Conservation (phyloP, 345 rosid genomes). For the Gossypium arboreum region DNA sequence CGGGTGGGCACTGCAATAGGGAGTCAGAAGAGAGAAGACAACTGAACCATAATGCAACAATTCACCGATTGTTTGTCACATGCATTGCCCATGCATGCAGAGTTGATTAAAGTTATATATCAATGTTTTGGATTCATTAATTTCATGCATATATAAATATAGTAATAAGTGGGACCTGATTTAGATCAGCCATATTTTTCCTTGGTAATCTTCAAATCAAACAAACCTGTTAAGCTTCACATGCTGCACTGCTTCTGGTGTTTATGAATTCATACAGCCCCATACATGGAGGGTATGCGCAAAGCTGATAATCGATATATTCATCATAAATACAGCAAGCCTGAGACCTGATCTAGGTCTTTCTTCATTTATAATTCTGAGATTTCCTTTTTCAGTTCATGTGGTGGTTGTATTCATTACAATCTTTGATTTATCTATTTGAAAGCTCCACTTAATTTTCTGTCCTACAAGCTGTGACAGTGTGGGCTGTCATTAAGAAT, state of each 20-base stretch:
- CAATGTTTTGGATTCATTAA: conserved; percentile 11
- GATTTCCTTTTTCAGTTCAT: conserved; percentile 16
- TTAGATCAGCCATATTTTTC: not conserved
- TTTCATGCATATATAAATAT: not conserved
- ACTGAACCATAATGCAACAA: conserved; percentile 28
- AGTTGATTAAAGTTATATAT: not conserved
- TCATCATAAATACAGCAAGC: not conserved
- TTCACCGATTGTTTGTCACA: conserved; percentile 28
- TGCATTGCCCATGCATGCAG: conserved; percentile 30
- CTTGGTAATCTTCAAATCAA: not conserved
- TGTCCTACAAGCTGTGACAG: not conserved
- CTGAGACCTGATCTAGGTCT: conserved; percentile 15
- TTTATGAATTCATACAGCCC: conserved; percentile 10
- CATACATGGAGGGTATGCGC: conserved; percentile 1
- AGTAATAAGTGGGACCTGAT: conserved; percentile 19
- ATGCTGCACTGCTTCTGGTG: conserved; percentile 16
- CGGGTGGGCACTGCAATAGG: not conserved
- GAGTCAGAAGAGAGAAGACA: conserved; percentile 2
- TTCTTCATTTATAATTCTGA: conserved; percentile 1
- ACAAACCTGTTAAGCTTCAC: conserved; percentile 7
- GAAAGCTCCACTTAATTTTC: not conserved
- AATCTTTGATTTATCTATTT: not conserved
- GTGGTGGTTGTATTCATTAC: not conserved
- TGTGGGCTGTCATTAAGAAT: not conserved
- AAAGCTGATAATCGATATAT: not conserved